Base-by-base conservation (phyloP, 2,329 filamentous ascomycete species). In the Fusarium musae region DNA sequence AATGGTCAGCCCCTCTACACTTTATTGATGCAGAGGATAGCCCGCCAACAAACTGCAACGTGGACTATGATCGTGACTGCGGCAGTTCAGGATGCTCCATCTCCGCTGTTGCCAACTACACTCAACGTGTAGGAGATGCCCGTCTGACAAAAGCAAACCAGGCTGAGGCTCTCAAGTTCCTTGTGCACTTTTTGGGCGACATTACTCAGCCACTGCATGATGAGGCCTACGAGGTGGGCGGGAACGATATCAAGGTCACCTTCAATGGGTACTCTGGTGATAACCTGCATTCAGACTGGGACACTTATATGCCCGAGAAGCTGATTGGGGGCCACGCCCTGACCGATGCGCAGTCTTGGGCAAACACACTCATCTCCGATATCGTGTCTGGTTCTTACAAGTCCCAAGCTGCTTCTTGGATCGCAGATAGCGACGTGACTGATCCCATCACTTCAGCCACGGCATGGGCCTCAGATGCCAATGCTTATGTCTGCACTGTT, bases 91-190 rank as follows among this genome's bases (percentile, higher is more conserved):
- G 59, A 34, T 63, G 59, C 59, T 63, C 59, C 21, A 63, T 63
- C 23, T 63, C 59, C 17, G 59, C 59, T 1, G n/a, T 63, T 19
- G 59, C 52, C 28, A 63, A 63, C 34, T 63, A 63, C 28, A 63
- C 59, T 17, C 40, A 9, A 28, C 59, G 59, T 40, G 59, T 59
- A 19, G 59, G 42, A 19, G 59, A 63, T 59, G n/a, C 52, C 0
- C 59, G 59, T 59, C 26, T 63, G 9, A 15, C 59, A 16, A 59
- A 39, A 3, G 59, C 52, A 3, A 46, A 63, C 26, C 13, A n/a
- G 26, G 59, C 59, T 19, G 59, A 63, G 52, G 59, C 59, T 40
- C 59, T 63, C 26, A 63, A 63, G 19, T 63, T 63, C 13, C 59
- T 63, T 1, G 52, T 63, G 6, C 59, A 63, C 40, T 59, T 63